These are phyloP conservation scores for Helichrysum umbraculigerum DNA, from an alignment of 129 eudicot genomes.

Conservation along the genomic window DNA sequence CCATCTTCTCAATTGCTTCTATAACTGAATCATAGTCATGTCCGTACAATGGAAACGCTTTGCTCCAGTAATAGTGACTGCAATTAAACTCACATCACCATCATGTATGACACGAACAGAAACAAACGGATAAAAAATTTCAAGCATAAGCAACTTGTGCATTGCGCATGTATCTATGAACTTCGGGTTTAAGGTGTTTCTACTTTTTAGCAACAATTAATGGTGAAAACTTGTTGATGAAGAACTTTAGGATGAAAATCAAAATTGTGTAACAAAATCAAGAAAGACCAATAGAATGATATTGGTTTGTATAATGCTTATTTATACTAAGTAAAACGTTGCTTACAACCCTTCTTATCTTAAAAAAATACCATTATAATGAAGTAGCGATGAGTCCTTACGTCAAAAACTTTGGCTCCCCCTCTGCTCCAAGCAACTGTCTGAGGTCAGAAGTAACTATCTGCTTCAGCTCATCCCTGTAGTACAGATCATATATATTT, in stretches of 20 bases:
- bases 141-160: constrained; percentile 13
- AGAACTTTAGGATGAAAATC: neutral
- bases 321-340: neutral
- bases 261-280: neutral
- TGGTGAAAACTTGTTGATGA: neutral
- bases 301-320: neutral
- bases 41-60: constrained; percentile 91
- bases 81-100: constrained; percentile 30
- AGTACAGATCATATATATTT: constrained; percentile 16
- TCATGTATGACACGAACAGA: constrained; percentile 2
- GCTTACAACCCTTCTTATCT: neutral
- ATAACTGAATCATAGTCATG: constrained; percentile 66
- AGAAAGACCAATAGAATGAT: neutral
- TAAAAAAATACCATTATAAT: neutral
- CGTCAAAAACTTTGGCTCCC: constrained; percentile 76
- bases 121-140: neutral
- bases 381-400: constrained; percentile 32
- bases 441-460: constrained; percentile 85
- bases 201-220: constrained; percentile 17
- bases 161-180: constrained; percentile 10
- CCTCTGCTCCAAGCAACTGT: constrained; percentile 85
- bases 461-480: constrained; percentile 86
- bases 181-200: neutral
- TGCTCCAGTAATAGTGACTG: constrained; percentile 92
- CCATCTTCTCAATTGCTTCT: constrained; percentile 88